Conservation (phyloP, 163 green algal species). For the Prototheca wickerhamii region DNA sequence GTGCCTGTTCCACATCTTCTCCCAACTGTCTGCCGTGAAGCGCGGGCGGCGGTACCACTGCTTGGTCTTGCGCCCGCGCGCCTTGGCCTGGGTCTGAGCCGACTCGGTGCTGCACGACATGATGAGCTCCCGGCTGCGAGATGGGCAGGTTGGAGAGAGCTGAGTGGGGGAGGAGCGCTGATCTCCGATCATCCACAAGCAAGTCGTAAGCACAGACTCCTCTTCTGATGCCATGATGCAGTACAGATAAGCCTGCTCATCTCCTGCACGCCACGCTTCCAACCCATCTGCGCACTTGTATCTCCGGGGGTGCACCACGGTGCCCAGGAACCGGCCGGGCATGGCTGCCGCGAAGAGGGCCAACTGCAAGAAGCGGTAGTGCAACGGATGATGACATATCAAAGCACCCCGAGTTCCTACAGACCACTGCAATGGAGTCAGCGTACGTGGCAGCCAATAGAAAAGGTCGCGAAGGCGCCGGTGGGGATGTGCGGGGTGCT, state of each 20-base stretch:
- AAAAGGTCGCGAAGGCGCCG: conserved; percentile 28
- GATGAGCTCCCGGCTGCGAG: conserved; percentile 33
- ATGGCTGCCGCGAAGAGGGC: conserved; percentile 6
- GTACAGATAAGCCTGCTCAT: background rate
- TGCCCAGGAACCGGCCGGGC: conserved; percentile 31
- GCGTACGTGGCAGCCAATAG: conserved; percentile 26
- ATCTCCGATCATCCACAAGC: background rate
- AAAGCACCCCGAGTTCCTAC: background rate
- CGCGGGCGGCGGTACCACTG: too few species aligned
- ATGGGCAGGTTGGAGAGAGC: background rate
- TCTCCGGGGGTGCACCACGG: conserved; percentile 25
- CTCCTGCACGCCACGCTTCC: background rate
- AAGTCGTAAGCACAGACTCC: background rate
- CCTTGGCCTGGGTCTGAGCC: too few species aligned
- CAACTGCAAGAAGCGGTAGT: background rate
- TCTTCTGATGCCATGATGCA: background rate
- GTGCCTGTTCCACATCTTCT: conserved; percentile 35
- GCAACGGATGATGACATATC: background rate
- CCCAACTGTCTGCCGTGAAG: conserved; percentile 25
- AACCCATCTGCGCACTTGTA: conserved; percentile 24
- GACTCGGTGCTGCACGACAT: conserved; percentile 31
- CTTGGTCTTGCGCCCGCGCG: too few species aligned
- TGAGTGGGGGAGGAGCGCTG: background rate
- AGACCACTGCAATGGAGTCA: background rate
- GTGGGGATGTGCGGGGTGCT: conserved; percentile 18